Base-by-base conservation (phyloP, 768 basidiomycete species). In the Panaeolus cyanescens region DNA sequence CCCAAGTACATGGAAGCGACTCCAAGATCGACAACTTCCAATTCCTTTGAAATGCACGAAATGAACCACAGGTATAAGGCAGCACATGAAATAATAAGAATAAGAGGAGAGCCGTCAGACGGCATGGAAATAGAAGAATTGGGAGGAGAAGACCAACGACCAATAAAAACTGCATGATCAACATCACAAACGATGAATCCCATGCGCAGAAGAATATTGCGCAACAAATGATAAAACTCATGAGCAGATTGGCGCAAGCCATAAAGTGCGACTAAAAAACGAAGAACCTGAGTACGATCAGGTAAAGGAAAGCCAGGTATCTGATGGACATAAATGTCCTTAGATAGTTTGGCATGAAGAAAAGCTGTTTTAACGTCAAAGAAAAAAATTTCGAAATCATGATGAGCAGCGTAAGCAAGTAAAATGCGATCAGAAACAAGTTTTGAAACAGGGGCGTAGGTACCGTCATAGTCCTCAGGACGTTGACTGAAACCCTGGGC, bases 231-330 rank as follows among this genome's bases (percentile, higher is more conserved):
- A 39, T 39, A 39, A 75, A 75, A 79, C 7, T 65, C 62, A 2
- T 67, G 64, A 3, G 74, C 70, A 7, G 65, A 67, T 59, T 79
- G 79, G 50, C 75, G 73, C 61, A 79, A 65, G 0, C 79, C 75
- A 58, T 78, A 79, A 0, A 79, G 59, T 1, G 66, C 36, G n/a
- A 39, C 36, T n/a, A 39, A n/a, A 10, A 39, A 39, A 39, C 36
- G 36, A 39, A 39, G 36, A 39, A 39, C 36, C n/a, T 10, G 10
- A 39, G 10, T 10, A 20, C 22, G 58, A n/a, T 45, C 5, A 30
- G 58, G 13, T 2, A 19, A 36, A 13, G 45, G 56, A 55, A 34
- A 63, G 6, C 58, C 59, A 3, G 65, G 62, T 17, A 55, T 31
- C 1, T 20, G 66, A 17, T 61, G 63, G 25, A 55, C 61, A 34